A percentile compares a stretch with the other conserved stretches of the same genome.
phyloP scores from a whole-genome alignment of 768 basidiomycete species.

The Tremella yokohamensis region DNA sequence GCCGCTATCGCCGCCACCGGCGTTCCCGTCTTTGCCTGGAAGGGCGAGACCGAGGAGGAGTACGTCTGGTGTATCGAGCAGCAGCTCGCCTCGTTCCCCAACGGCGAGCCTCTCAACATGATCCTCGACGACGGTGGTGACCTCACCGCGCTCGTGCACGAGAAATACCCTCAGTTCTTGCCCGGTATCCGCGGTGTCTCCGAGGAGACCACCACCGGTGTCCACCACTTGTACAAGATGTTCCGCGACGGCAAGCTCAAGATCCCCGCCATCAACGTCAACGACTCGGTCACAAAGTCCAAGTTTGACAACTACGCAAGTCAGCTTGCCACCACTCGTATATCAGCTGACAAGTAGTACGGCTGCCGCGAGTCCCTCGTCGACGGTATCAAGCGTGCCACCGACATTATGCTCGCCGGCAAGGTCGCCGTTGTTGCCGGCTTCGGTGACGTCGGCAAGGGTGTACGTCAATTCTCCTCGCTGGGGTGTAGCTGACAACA shows the following conservation, averaged over 20 bases:
- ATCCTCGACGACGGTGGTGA: constrained; percentile 99
- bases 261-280: constrained; percentile 98
- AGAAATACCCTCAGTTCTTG: constrained; percentile 90
- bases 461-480: constrained; percentile 60
- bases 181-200: constrained; percentile 84
- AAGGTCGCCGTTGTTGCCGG: constrained; percentile 99
- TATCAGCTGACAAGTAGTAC: constrained; percentile 82
- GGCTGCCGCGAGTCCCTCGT: constrained; percentile 99
- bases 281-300: constrained; percentile 99
- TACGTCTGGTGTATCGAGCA: constrained; percentile 98
- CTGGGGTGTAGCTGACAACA: constrained; percentile 1
- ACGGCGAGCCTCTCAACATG: constrained; percentile 86
- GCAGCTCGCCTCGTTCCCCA: constrained; percentile 80
- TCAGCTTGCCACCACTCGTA: neutral
- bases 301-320: constrained; percentile 67
- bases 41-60: constrained; percentile 99
- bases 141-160: constrained; percentile 87
- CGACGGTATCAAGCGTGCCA: constrained; percentile 99
- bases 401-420: constrained; percentile 99
- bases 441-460: constrained; percentile 98
- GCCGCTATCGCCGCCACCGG: constrained; percentile 97
- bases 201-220: constrained; percentile 99
- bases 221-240: constrained; percentile 97
- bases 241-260: constrained; percentile 94
- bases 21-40: constrained; percentile 98